phyloP scores from a whole-genome alignment of 352 stramenopile genomes.

The Phytophthora ohioensis region DNA sequence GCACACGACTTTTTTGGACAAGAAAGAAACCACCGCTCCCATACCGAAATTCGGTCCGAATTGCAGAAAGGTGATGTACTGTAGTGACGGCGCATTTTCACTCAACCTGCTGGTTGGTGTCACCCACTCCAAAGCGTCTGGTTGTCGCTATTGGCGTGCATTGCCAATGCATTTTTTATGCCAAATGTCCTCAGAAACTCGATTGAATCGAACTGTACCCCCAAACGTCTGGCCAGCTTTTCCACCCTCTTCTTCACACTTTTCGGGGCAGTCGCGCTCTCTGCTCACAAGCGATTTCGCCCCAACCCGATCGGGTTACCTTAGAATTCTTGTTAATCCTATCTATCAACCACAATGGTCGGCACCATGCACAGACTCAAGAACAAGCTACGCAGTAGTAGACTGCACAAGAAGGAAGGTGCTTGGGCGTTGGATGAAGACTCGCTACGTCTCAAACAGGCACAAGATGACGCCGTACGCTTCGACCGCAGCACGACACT shows the following conservation, averaged over 20 bases:
- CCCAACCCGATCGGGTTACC: conserved; percentile 1
- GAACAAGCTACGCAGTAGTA: conserved; percentile 59
- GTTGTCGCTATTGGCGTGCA: conserved; percentile 7
- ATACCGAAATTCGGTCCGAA: not conserved
- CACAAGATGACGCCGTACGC: conserved; percentile 45
- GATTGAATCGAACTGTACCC: not conserved
- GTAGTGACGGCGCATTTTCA: conserved; percentile 2
- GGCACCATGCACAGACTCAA: conserved; percentile 73
- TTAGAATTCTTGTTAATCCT: too few relatives aligned
- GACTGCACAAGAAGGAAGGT: conserved; percentile 51
- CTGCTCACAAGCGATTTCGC: conserved; percentile 12
- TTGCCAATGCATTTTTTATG: not conserved
- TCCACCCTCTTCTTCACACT: not conserved
- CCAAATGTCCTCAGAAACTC: not conserved
- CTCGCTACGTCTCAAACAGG: conserved; percentile 55
- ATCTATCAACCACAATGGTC: conserved; percentile 23
- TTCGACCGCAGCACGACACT: conserved; percentile 48
- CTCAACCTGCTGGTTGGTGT: not conserved
- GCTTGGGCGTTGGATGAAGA: conserved; percentile 48
- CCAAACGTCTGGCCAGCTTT: conserved; percentile 13
- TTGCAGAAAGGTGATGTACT: too few relatives aligned
- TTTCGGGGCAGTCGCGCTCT: conserved; percentile 7
- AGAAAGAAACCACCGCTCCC: not conserved
- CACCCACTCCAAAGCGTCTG: conserved; percentile 2
- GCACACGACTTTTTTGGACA: not conserved